Conservation (phyloP, 495 filamentous ascomycete species). For the Clohesyomyces aquaticus region DNA sequence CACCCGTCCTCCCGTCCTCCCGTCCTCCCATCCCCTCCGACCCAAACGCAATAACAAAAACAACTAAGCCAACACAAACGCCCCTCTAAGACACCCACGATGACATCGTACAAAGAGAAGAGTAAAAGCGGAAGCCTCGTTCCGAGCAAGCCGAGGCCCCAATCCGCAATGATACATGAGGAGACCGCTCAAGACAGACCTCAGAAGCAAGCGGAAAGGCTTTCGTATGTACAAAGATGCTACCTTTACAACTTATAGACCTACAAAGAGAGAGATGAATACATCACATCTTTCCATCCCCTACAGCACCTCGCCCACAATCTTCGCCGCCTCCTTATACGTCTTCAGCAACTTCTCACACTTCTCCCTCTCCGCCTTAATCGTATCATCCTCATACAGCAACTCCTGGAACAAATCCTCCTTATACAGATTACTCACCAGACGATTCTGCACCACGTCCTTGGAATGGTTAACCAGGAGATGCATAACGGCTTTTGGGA, state of each 20-base stretch:
- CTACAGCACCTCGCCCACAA: slow-evolving; percentile 93
- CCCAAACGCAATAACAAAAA: slow-evolving; percentile 1
- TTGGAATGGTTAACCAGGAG: slow-evolving; percentile 97
- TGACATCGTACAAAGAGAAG: too few species aligned
- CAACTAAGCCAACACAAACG: too few species aligned
- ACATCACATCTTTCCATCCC: too few species aligned
- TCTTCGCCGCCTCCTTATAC: slow-evolving; percentile 95
- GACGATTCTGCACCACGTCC: slow-evolving; percentile 93
- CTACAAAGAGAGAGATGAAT: not conserved
- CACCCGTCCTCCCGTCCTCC: too few species aligned
- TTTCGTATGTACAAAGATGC: not conserved
- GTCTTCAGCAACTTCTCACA: slow-evolving; percentile 92
- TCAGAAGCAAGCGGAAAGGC: slow-evolving; percentile 4
- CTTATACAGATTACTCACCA: slow-evolving; percentile 94
- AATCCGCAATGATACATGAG: too few species aligned
- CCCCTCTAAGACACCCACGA: too few species aligned
- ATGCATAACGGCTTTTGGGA: slow-evolving; percentile 98
- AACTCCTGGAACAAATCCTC: slow-evolving; percentile 91
- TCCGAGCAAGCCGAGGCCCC: too few species aligned
- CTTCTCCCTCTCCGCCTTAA: slow-evolving; percentile 97
- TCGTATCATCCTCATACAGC: slow-evolving; percentile 94
- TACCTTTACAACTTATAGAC: not conserved
- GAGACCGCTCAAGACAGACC: too few species aligned
- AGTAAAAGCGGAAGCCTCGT: too few species aligned
- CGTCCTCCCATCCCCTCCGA: not conserved